Evolutionary conservation across 169 alveolate species (phyloP), one percentile per base, ranked within the genome.

Genomic region (Babesia bovis): DNA sequence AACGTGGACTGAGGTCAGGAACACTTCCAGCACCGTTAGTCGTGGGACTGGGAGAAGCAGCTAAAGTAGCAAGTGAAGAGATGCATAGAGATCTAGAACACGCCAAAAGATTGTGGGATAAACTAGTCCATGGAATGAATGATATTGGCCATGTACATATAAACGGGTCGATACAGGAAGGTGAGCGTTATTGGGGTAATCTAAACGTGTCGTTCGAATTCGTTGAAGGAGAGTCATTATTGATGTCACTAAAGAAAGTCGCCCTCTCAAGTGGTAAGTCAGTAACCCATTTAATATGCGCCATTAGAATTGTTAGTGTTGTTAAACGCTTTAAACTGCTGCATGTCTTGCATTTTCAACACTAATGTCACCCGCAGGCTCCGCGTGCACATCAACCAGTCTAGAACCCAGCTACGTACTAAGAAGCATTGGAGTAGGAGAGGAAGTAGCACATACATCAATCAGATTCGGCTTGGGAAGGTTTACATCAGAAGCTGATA

Each of bases 11-110:
- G 75, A 85, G 99, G 70, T 94, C 98, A 36, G 99, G 99, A 19
- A 94, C 98, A 7, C 66, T 94, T 56, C 93, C 97, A 5, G 90
- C 96, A 10, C 96, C 96, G 28, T 66, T 94, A 41, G 91, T 91
- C 67, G 99, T 97, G 33, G 99, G 99, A 0, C 85, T 97, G 58
- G 99, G 99, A 7, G 97, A 90, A 59, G 99, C 99, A n/a, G 94
- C 97, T 33, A 90, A 82, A 44, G 66, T 97, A 36, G 97, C 98
- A 4, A 41, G 59, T 49, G 52, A 68, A 66, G 99, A 96, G 76
- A 94, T 98, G 98, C 91, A 92, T 36, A 85, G 95, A 71, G 99
- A 98, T 83, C 33, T 66, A 28, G 75, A 66, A 25, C 97, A 96
- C 81, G 93, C 96, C 40, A 67, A 85, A 60, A 82, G 82, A 40